Conservation (phyloP, 352 stramenopile genomes). For the Peronospora tabacina region DNA sequence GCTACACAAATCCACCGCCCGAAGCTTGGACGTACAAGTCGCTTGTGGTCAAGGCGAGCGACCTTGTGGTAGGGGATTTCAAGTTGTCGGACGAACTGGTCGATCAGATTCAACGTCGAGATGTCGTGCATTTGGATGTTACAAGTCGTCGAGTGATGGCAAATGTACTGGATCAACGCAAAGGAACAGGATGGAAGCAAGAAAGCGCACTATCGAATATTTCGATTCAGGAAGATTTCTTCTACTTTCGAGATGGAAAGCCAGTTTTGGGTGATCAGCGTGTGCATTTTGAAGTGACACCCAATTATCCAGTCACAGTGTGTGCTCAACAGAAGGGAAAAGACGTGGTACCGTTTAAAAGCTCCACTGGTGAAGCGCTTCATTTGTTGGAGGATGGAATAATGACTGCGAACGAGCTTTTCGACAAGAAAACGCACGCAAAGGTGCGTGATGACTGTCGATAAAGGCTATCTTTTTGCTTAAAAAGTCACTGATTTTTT, state of each 20-base stretch:
- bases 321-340: conserved; percentile 32
- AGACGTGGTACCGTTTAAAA: conserved; percentile 36
- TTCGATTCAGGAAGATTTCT: conserved; percentile 50
- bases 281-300: conserved; percentile 55
- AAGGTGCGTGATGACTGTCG: conserved; percentile 28
- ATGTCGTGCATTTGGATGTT: conserved; percentile 40
- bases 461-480: background rate
- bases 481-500: background rate
- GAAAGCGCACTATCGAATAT: conserved; percentile 41
- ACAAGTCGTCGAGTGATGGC: conserved; percentile 44
- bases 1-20: conserved; percentile 52
- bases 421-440: conserved; percentile 34
- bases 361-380: conserved; percentile 35
- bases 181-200: conserved; percentile 33
- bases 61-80: conserved; percentile 59
- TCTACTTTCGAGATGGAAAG: conserved; percentile 33
- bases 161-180: conserved; percentile 45
- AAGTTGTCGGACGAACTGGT: conserved; percentile 43
- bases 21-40: conserved; percentile 47
- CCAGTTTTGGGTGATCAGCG: conserved; percentile 49
- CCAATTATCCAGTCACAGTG: conserved; percentile 60
- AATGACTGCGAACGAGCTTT: conserved; percentile 38
- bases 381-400: conserved; percentile 60
- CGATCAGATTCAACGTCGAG: conserved; percentile 58
- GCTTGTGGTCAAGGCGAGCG: conserved; percentile 23